Evolutionary conservation across 108 stramenopile species (phyloP).

Genomic region (Cyclotella baltica): DNA sequence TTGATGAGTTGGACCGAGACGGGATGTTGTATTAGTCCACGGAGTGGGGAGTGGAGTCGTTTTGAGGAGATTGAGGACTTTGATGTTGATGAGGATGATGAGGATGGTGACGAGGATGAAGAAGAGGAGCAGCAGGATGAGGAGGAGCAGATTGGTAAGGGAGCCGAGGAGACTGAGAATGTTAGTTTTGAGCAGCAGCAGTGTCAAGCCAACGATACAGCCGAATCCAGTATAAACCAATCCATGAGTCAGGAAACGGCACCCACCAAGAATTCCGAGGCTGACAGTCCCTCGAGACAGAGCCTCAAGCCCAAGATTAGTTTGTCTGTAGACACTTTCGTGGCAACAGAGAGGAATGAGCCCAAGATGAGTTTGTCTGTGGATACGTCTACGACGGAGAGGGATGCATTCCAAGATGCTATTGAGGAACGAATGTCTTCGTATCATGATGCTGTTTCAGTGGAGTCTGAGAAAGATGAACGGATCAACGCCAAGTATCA

Average conservation of each 20-base stretch:
- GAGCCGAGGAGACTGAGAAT: background rate
- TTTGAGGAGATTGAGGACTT: background rate
- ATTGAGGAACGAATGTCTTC: too few relatives aligned
- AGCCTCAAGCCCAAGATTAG: too few relatives aligned
- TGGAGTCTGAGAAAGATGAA: too few relatives aligned
- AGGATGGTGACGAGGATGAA: background rate
- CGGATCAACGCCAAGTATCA: too few relatives aligned
- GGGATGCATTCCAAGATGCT: too few relatives aligned
- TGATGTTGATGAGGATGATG: background rate
- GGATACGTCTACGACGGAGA: too few relatives aligned
- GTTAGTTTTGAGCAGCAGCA: background rate
- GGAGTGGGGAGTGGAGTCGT: background rate
- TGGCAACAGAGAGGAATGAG: too few relatives aligned
- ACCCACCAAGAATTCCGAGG: background rate
- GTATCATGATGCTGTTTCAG: too few relatives aligned
- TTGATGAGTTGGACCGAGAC: conserved; percentile 6
- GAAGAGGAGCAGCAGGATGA: conserved; percentile 1
- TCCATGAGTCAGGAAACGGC: background rate
- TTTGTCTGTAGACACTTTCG: too few relatives aligned
- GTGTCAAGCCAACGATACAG: background rate
- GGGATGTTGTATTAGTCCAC: conserved; percentile 5
- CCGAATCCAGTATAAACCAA: background rate
- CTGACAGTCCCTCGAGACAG: too few relatives aligned
- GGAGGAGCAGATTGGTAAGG: background rate
- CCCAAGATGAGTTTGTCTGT: too few relatives aligned